phyloP scores from a whole-genome alignment of 2,329 filamentous ascomycete genomes.

The Fusarium sp. region DNA sequence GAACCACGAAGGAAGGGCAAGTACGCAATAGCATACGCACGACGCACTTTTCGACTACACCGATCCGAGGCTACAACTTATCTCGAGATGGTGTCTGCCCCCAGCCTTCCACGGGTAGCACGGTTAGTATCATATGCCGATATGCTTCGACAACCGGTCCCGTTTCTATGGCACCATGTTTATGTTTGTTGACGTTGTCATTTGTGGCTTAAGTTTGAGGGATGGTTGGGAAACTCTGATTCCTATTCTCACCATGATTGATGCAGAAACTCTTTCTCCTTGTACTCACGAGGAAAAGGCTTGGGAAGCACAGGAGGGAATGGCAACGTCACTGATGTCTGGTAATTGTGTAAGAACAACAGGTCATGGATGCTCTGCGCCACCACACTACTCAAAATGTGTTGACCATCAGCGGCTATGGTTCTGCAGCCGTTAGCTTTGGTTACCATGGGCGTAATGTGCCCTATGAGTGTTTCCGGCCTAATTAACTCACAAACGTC shows the following conservation, averaged over 20 bases:
- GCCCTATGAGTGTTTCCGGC: conserved; percentile 7
- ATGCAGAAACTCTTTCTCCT: conserved; percentile 8
- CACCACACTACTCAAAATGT: conserved; percentile 21
- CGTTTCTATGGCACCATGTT: conserved; percentile 32
- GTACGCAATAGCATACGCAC: conserved; percentile 37
- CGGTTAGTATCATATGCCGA: conserved; percentile 15
- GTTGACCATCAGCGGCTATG: conserved; percentile 11
- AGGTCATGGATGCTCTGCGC: conserved; percentile 17
- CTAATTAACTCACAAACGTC: conserved; percentile 9
- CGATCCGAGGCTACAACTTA: not conserved
- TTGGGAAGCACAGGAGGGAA: conserved; percentile 8
- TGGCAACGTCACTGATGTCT: not conserved
- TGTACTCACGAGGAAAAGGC: not conserved
- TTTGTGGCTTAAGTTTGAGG: conserved; percentile 28
- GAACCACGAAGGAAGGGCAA: not conserved
- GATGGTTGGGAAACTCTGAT: conserved; percentile 12
- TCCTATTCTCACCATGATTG: not conserved
- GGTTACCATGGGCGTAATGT: conserved; percentile 6
- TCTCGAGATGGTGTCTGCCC: conserved; percentile 5
- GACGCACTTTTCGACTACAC: conserved; percentile 22
- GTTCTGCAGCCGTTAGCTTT: conserved; percentile 9
- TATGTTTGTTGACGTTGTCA: conserved; percentile 24
- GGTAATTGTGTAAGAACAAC: conserved; percentile 9
- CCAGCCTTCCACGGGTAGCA: conserved; percentile 15
- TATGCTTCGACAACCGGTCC: conserved; percentile 15